Base-by-base conservation (phyloP, 2,329 filamentous ascomycete genomes). In the Rutstroemia sp. region DNA sequence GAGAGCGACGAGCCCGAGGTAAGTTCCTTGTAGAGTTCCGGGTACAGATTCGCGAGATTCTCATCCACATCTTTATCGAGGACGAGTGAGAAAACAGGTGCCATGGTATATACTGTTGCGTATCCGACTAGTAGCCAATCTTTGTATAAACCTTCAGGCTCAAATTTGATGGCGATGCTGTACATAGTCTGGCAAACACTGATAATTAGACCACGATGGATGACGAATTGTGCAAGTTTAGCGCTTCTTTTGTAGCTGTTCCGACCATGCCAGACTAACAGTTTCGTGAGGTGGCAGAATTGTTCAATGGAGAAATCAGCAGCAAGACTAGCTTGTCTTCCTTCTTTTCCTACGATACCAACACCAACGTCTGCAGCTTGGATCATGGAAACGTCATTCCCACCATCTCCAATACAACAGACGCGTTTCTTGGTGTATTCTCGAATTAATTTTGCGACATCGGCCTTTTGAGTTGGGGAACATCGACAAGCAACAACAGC, bases 351-450 rank as follows among this genome's bases (percentile, higher is more conserved):
- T 0, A 97, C 94, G 60, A 99, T 99, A 59, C 94, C 94, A 25
- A 99, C 92, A 59, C 95, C 95, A 0, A 99, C 92, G 67, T 99
- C 94, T 0, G 95, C 94, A 7, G 94, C 92, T 76, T 97, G 94
- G 64, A 99, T 99, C 94, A 99, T 99, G 64, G 87, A 92, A 5
- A 99, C 94, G 70, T 99, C 95, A 73, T 99, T 99, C 65, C 95
- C 94, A 63, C 94, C 94, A 68, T 99, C 94, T 39, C 94, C 94
- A 64, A 99, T 99, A 69, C 94, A 97, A 73, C 92, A 96, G 16
- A 97, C 89, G 14, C 95, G 87, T 73, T 97, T 97, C 72, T 89
- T 91, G 19, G 94, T 99, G 72, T 89, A 86, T 51, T 88, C 82
- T 59, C 92, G 89, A 73, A 99, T 99, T 49, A 97, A 80, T 63